A percentile compares a stretch with the other conserved stretches of the same genome.
Evolutionary conservation across 2,329 filamentous ascomycete species (phyloP).

Genomic region (Phialophora tarda): DNA sequence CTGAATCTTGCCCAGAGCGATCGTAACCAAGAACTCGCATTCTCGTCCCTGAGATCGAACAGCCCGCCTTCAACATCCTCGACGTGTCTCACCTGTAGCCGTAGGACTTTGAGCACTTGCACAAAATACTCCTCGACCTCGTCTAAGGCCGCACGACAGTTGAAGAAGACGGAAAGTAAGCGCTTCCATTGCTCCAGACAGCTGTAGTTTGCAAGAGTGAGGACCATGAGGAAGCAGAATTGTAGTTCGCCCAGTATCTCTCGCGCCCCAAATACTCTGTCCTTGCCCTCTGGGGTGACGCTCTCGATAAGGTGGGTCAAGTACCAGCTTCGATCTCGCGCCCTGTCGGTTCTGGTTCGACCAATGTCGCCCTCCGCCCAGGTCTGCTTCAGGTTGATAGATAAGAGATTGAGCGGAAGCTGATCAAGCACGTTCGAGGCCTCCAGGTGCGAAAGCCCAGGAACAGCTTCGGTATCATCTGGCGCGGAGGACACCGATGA

Average conservation of each 20-base stretch:
- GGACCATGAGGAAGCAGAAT: slow-evolving; percentile 66
- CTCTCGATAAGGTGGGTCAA: slow-evolving; percentile 58
- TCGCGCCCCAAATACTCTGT: slow-evolving; percentile 43
- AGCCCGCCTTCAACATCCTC: slow-evolving; percentile 65
- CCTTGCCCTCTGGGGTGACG: slow-evolving; percentile 40
- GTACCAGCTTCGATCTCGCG: slow-evolving; percentile 67
- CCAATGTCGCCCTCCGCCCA: slow-evolving; percentile 68
- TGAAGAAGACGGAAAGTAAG: slow-evolving; percentile 62
- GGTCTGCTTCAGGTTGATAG: slow-evolving; percentile 65
- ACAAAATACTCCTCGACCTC: slow-evolving; percentile 59
- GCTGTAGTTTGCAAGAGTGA: slow-evolving; percentile 69
- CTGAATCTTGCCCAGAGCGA: slow-evolving; percentile 60
- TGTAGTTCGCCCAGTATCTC: slow-evolving; percentile 64
- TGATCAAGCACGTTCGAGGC: slow-evolving; percentile 35
- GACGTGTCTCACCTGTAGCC: slow-evolving; percentile 61
- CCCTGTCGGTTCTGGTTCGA: slow-evolving; percentile 65
- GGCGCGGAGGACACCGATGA: slow-evolving; percentile 63
- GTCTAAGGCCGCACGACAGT: slow-evolving; percentile 58
- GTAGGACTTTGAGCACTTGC: slow-evolving; percentile 56
- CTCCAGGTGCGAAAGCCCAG: slow-evolving; percentile 53
- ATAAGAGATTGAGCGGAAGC: slow-evolving; percentile 57
- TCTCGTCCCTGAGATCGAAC: slow-evolving; percentile 62
- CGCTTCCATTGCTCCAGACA: slow-evolving; percentile 71
- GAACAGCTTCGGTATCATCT: slow-evolving; percentile 64
- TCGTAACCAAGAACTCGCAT: slow-evolving; percentile 58